Evolutionary conservation across 2,329 filamentous ascomycete genomes (phyloP).

Genomic region (Annulohypoxylon truncatum): DNA sequence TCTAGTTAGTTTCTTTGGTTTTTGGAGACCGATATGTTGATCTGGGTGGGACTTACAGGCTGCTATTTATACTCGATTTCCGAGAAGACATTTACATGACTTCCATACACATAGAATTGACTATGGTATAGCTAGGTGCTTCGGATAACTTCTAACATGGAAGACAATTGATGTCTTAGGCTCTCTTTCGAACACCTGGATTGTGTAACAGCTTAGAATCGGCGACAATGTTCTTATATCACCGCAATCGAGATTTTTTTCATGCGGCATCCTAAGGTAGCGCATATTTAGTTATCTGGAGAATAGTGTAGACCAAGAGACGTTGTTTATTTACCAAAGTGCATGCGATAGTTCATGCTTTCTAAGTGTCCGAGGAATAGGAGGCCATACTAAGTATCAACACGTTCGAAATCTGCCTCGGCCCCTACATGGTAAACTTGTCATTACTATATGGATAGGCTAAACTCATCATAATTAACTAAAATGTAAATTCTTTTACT

Average conservation of each 20-base stretch:
- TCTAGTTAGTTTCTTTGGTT: background rate
- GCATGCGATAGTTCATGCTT: background rate
- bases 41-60: background rate
- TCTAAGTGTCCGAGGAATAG: background rate
- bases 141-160: slow-evolving; percentile 2
- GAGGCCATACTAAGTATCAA: background rate
- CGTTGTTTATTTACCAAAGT: background rate
- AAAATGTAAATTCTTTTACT: slow-evolving; percentile 23
- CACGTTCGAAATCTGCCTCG: background rate
- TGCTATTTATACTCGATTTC: background rate
- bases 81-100: background rate
- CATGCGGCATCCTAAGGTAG: background rate
- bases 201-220: background rate
- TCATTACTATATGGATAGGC: slow-evolving; percentile 28
- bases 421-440: background rate
- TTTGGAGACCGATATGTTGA: background rate
- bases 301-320: background rate
- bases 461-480: slow-evolving; percentile 23
- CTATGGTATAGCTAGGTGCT: background rate
- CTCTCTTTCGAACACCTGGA: background rate
- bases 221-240: slow-evolving; percentile 3
- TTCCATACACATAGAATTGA: background rate
- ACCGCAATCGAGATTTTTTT: background rate
- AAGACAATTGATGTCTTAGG: background rate
- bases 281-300: background rate